phyloP scores from a whole-genome alignment of 805 yeast species.

The Kodamaea neixiangensis region DNA sequence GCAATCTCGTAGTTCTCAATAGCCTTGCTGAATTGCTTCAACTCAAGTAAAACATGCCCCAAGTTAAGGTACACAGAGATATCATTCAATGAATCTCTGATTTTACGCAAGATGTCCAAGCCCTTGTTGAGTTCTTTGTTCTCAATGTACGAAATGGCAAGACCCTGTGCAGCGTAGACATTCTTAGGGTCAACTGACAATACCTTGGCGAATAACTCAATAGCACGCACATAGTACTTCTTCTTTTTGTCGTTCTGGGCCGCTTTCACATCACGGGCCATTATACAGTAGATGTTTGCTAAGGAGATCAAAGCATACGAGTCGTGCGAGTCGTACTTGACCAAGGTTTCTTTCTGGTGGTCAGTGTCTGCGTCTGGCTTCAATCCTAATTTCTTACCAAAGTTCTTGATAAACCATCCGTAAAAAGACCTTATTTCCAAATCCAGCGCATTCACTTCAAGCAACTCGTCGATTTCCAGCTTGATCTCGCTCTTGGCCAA shows the following conservation, averaged over 20 bases:
- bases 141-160: constrained; percentile 91
- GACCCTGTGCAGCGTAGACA: constrained; percentile 96
- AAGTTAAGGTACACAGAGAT: constrained; percentile 79
- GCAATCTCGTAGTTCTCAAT: constrained; percentile 89
- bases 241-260: constrained; percentile 56
- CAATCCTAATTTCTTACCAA: constrained; percentile 52
- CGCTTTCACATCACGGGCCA: constrained; percentile 73
- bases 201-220: constrained; percentile 88
- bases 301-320: constrained; percentile 84
- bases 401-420: constrained; percentile 80
- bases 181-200: constrained; percentile 79
- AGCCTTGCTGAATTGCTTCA: constrained; percentile 80
- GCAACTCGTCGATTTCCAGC: constrained; percentile 54
- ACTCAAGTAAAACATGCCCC: constrained; percentile 84
- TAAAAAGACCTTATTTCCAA: constrained; percentile 87
- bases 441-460: constrained; percentile 57
- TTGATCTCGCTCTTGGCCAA: constrained; percentile 47
- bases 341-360: constrained; percentile 84
- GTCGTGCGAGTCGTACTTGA: constrained; percentile 83
- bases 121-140: constrained; percentile 74
- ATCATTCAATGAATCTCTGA: constrained; percentile 86
- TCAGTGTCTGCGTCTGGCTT: constrained; percentile 63
- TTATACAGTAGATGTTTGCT: constrained; percentile 80
- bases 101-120: constrained; percentile 80
- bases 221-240: constrained; percentile 84